Conservation (phyloP, 495 filamentous ascomycete genomes). For the Paragyromitra xinjiangensis region DNA sequence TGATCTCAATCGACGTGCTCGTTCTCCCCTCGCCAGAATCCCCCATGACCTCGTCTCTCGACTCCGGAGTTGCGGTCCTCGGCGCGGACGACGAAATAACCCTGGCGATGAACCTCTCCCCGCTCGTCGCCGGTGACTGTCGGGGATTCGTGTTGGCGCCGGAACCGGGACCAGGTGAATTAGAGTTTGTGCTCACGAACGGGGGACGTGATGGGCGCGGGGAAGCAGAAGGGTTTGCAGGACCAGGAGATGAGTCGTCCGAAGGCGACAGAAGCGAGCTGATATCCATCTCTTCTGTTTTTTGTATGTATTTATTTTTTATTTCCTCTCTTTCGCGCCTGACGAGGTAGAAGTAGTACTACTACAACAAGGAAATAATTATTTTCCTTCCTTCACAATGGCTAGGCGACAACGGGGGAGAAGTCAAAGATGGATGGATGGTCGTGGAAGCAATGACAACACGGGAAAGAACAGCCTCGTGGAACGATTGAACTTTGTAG, state of each 20-base stretch:
- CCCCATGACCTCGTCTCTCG: constrained; percentile 40
- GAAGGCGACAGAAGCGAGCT: constrained; percentile 73
- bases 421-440: constrained; percentile 15
- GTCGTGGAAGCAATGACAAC: constrained; percentile 33
- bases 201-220: constrained; percentile 57
- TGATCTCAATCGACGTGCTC: constrained; percentile 61
- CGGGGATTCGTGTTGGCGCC: constrained; percentile 48
- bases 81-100: constrained; percentile 33
- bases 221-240: constrained; percentile 60
- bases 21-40: constrained; percentile 49
- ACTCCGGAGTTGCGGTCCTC: constrained; percentile 28
- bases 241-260: constrained; percentile 65
- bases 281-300: constrained; percentile 70
- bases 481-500: constrained; percentile 25
- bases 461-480: constrained; percentile 18
- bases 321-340: background rate
- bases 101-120: constrained; percentile 45
- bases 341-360: constrained; percentile 21
- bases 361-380: constrained; percentile 8
- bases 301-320: background rate
- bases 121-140: constrained; percentile 34
- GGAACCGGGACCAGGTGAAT: constrained; percentile 48
- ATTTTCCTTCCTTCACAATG: constrained; percentile 25
- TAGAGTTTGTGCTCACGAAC: constrained; percentile 46
- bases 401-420: constrained; percentile 27